Evolutionary conservation across 176 grass and related monocot genomes (phyloP).

Genomic region (Ensete glaucum): DNA sequence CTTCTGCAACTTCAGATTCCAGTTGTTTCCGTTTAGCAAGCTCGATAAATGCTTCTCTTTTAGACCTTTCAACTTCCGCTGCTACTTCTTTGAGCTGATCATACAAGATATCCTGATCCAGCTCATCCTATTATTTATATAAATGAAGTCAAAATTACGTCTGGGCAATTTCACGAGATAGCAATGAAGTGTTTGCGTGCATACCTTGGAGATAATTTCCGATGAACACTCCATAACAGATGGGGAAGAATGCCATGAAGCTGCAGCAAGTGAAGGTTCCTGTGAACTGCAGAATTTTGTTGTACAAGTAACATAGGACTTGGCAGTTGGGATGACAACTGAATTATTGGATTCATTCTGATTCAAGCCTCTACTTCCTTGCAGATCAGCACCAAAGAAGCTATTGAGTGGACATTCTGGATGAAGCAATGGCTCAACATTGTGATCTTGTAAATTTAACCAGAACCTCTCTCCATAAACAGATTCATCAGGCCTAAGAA

Average conservation of each 20-base stretch:
- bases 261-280: conserved; percentile 28
- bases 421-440: conserved; percentile 7
- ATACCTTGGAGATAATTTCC: conserved; percentile 39
- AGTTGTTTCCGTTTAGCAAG: conserved; percentile 69
- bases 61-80: conserved; percentile 57
- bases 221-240: conserved; percentile 18
- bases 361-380: conserved; percentile 18
- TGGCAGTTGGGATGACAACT: conserved; percentile 17
- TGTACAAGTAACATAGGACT: conserved; percentile 21
- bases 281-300: conserved; percentile 21
- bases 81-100: conserved; percentile 47
- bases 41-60: conserved; percentile 60
- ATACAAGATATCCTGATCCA: conserved; percentile 34
- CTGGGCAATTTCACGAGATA: background rate
- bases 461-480: conserved; percentile 34
- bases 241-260: conserved; percentile 35
- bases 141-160: background rate
- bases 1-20: conserved; percentile 39
- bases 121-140: background rate
- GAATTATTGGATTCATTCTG: conserved; percentile 12
- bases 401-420: conserved; percentile 5
- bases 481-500: conserved; percentile 32
- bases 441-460: conserved; percentile 34
- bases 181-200: conserved; percentile 1
- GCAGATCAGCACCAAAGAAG: conserved; percentile 13